Percentiles rank a stretch among this genome's conserved stretches.
Evolutionary conservation across 164 flowering plant genomes (phyloP).

Genomic region (Liriodendron chinense): DNA sequence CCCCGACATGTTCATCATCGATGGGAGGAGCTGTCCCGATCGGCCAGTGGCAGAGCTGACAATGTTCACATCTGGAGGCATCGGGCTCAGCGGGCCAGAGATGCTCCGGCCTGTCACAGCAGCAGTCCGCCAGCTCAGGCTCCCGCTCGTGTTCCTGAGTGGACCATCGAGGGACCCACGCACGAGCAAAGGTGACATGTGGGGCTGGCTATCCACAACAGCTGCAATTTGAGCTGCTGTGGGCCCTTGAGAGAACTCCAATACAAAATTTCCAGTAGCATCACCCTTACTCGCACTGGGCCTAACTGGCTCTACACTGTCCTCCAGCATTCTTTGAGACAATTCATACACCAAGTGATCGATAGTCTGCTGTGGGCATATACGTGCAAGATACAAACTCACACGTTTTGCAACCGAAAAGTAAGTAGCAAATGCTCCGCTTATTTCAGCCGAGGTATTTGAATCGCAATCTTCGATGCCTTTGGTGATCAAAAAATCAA

Average conservation of each 20-base stretch:
- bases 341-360: conserved; percentile 94
- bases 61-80: conserved; percentile 85
- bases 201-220: conserved; percentile 78
- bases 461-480: conserved; percentile 99
- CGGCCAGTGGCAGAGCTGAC: conserved; percentile 69
- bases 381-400: conserved; percentile 89
- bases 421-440: conserved; percentile 97
- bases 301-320: conserved; percentile 66
- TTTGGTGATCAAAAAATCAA: conserved; percentile 90
- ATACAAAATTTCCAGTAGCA: conserved; percentile 48
- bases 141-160: conserved; percentile 85
- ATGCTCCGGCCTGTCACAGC: conserved; percentile 81
- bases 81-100: conserved; percentile 90
- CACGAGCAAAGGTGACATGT: conserved; percentile 97
- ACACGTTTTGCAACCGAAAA: conserved; percentile 98
- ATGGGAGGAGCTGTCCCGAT: conserved; percentile 92
- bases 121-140: conserved; percentile 92
- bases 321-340: conserved; percentile 88
- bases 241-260: conserved; percentile 96
- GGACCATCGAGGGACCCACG: conserved; percentile 97
- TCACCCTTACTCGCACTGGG: conserved; percentile 54
- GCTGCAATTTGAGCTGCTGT: conserved; percentile 67
- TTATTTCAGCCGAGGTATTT: conserved; percentile 95
- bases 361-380: conserved; percentile 95
- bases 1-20: conserved; percentile 93